phyloP scores from a whole-genome alignment of 169 alveolate genomes.

The Plasmodium vinckei region DNA sequence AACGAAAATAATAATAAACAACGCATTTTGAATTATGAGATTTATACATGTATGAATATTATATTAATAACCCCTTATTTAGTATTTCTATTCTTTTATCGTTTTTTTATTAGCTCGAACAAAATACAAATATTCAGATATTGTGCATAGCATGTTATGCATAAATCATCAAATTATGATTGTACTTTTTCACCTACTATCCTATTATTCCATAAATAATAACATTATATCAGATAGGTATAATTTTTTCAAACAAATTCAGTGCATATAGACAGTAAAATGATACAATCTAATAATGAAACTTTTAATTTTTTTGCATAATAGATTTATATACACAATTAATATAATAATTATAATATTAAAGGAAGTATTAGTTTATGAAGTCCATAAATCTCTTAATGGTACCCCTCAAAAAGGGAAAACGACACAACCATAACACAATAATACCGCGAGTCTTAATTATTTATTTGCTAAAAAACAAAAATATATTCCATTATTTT shows the following conservation, averaged over 20 bases:
- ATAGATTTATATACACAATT: constrained; percentile 25
- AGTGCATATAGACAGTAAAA: not conserved
- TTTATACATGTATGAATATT: not conserved
- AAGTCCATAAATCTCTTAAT: constrained; percentile 44
- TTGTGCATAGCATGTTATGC: constrained; percentile 54
- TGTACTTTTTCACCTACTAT: constrained; percentile 42
- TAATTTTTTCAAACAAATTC: constrained; percentile 13
- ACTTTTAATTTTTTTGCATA: not conserved
- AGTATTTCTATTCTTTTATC: constrained; percentile 1
- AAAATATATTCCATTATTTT: constrained; percentile 3
- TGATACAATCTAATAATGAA: not conserved
- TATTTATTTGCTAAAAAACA: not conserved
- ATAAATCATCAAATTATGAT: constrained; percentile 63
- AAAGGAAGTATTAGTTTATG: constrained; percentile 57
- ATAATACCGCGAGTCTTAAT: not conserved
- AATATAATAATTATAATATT: constrained; percentile 40
- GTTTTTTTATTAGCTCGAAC: constrained; percentile 27
- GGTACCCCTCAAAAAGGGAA: constrained; percentile 25
- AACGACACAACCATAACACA: not conserved
- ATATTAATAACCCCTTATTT: not conserved
- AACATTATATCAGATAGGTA: constrained; percentile 44
- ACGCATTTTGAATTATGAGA: too few relatives aligned
- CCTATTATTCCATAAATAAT: constrained; percentile 60
- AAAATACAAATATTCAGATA: constrained; percentile 66
- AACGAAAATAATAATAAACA: not conserved